A percentile compares a stretch with the other conserved stretches of the same genome.
phyloP scores from a whole-genome alignment of 352 stramenopile genomes.

The Phytophthora uliginosa region DNA sequence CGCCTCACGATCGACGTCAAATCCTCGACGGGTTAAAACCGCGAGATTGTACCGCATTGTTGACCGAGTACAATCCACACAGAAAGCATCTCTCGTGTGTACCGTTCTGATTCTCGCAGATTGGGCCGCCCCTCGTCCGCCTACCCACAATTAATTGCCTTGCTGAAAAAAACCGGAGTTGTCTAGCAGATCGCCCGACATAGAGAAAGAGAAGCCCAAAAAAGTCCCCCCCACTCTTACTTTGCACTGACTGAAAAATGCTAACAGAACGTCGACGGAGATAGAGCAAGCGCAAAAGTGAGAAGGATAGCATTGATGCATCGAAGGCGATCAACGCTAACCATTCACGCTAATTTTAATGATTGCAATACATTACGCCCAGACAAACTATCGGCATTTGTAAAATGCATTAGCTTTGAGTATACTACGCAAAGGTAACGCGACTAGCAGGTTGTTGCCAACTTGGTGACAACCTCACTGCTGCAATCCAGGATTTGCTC shows the following conservation, averaged over 20 bases:
- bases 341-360: background rate
- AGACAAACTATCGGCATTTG: background rate
- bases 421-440: background rate
- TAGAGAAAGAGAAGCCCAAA: background rate
- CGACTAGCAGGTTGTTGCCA: too few species aligned
- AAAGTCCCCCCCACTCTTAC: background rate
- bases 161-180: too few species aligned
- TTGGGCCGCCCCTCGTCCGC: background rate
- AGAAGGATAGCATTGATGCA: background rate
- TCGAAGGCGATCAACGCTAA: background rate
- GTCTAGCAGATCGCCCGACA: background rate
- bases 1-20: background rate
- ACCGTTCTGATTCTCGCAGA: background rate
- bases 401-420: background rate
- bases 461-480: too few species aligned
- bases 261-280: background rate
- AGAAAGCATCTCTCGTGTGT: background rate
- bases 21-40: background rate
- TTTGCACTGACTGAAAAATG: background rate
- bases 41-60: background rate
- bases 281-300: background rate
- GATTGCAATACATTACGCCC: background rate
- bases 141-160: background rate
- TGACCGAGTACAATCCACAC: background rate
- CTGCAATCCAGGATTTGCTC: too few species aligned